These are phyloP conservation scores for Friedmanniomyces simplex DNA, from an alignment of 495 filamentous ascomycete genomes.

Conservation along the genomic window DNA sequence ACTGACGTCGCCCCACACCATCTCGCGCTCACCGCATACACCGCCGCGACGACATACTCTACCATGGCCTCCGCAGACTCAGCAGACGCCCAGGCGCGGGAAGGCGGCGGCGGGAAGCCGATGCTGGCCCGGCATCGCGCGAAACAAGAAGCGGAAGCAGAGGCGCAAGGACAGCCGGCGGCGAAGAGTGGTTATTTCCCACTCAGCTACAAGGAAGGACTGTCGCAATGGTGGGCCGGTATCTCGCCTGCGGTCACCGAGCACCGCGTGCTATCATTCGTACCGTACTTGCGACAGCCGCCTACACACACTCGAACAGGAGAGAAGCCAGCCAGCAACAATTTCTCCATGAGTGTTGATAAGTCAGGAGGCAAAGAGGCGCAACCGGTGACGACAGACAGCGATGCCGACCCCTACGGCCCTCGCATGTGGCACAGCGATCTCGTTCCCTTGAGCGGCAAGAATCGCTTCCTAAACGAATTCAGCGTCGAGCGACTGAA, in stretches of 20 bases:
- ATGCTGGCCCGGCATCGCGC: slow-evolving; percentile 45
- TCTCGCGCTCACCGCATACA: not conserved
- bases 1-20: not conserved
- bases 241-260: slow-evolving; percentile 76
- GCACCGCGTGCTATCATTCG: slow-evolving; percentile 75
- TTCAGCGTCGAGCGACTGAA: slow-evolving; percentile 78
- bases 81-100: slow-evolving; percentile 24
- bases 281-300: slow-evolving; percentile 70
- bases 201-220: slow-evolving; percentile 80
- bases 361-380: slow-evolving; percentile 35
- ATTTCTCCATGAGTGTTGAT: slow-evolving; percentile 29
- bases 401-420: slow-evolving; percentile 68
- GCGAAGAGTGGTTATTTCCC: slow-evolving; percentile 52
- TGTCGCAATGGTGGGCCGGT: slow-evolving; percentile 88
- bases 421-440: slow-evolving; percentile 77
- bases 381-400: slow-evolving; percentile 39
- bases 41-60: slow-evolving; percentile 6
- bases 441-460: slow-evolving; percentile 74
- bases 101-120: slow-evolving; percentile 25
- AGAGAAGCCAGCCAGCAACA: slow-evolving; percentile 25
- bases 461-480: slow-evolving; percentile 81
- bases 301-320: slow-evolving; percentile 62
- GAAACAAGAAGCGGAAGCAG: slow-evolving; percentile 29
- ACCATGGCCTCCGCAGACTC: slow-evolving; percentile 26
- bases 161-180: slow-evolving; percentile 26